Evolutionary conservation across 148 eudicot genomes (phyloP).

Genomic region (Vaccinium myrtillus): DNA sequence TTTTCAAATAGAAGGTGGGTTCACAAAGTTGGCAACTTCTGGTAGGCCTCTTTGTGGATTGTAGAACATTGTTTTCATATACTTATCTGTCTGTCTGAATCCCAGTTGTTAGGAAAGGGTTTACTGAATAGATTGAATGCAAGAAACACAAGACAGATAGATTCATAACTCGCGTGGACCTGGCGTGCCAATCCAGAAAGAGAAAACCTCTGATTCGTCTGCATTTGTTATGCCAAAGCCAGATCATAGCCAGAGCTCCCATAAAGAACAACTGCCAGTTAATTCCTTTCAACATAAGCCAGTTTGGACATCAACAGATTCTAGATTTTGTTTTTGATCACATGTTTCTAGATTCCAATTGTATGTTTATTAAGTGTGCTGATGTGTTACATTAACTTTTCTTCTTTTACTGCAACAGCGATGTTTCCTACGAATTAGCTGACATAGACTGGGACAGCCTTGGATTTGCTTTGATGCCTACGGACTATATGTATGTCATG

Average conservation of each 20-base stretch:
- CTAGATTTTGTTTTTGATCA: not conserved
- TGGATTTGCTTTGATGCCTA: constrained; percentile 71
- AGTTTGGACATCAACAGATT: not conserved
- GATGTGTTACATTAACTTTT: constrained; percentile 6
- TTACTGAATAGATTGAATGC: not conserved
- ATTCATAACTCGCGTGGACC: not conserved
- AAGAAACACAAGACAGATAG: not conserved
- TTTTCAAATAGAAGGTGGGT: not conserved
- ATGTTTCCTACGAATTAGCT: constrained; percentile 45
- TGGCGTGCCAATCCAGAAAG: too few relatives aligned
- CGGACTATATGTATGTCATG: constrained; percentile 88
- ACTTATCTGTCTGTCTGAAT: not conserved
- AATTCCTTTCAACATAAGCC: too few relatives aligned
- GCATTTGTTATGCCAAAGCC: too few relatives aligned
- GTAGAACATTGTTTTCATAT: not conserved
- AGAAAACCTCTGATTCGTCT: too few relatives aligned
- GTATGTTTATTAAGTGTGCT: not conserved
- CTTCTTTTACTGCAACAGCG: constrained; percentile 22
- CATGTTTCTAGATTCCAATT: not conserved
- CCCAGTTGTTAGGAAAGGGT: not conserved
- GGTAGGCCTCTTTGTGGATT: not conserved
- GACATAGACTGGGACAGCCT: constrained; percentile 96
- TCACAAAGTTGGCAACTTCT: not conserved
- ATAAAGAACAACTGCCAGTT: too few relatives aligned
- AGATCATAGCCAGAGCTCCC: too few relatives aligned